Evolutionary conservation across 306 rosid genomes (phyloP), one percentile per base, ranked within the genome.

Genomic region (Castanea crenata): DNA sequence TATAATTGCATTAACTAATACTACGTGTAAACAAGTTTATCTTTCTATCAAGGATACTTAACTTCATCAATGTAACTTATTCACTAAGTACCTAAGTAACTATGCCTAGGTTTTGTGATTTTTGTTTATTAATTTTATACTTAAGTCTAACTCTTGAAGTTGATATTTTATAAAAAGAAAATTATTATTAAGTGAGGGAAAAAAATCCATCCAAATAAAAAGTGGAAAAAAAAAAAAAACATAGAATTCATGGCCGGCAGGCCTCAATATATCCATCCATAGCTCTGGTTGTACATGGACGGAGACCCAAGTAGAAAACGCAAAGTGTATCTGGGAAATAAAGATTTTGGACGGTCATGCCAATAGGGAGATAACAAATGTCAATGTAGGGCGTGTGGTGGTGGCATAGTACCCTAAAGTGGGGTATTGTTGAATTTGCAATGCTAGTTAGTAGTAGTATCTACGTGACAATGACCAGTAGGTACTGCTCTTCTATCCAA

Each of bases 311-410:
- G 25, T 4, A 20, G 63, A 19, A 5, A 20, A 57, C 25, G 12
- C 27, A 20, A 57, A 57, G 63, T 57, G 63, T 8, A 8, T 25
- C 12, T 21, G 5, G 10, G 15, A 7, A 8, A 21, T 25, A 59
- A 29, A 21, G 2, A 4, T 6, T 18, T 3, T 58, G 51, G 52
- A 0, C 6, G 74, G 76, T 61, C 31, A 81, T 68, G 6, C 6
- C 56, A 46, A 13, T 20, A 20, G 74, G 67, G n/a, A n/a, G 16
- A 32, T 76, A 20, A 76, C 77, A 83, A 25, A 82, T 59, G 82
- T 65, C 52, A 55, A 32, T 55, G 20, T 14, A 49, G 70, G 70
- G 70, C 20, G 70, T 16, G 32, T 6, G 12, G 41, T 3, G 15
- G 54, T 49, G 54, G 54, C 4, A 38, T 38, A 29, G 70, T 14